These are phyloP conservation scores for Rhodotorula sp. DNA, from an alignment of 1,284 basidiomycete species.

Conservation along the genomic window DNA sequence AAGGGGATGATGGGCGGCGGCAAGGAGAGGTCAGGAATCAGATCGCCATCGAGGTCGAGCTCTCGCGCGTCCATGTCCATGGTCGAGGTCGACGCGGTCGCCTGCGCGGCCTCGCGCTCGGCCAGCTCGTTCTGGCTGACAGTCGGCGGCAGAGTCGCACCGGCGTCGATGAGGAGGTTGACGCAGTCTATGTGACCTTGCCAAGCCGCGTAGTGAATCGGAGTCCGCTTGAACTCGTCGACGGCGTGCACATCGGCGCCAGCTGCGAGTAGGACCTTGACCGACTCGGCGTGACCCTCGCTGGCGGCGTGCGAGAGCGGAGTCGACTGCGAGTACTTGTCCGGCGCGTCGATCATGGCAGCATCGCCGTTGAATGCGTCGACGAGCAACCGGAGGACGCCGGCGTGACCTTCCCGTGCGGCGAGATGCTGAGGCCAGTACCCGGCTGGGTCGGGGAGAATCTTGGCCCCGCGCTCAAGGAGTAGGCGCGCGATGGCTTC, in stretches of 20 bases:
- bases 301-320: slow-evolving; percentile 94
- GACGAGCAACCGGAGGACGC: slow-evolving; percentile 78
- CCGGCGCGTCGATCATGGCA: slow-evolving; percentile 71
- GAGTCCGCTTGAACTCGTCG: slow-evolving; percentile 83
- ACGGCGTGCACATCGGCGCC: slow-evolving; percentile 70
- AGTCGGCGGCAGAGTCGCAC: slow-evolving; percentile 43
- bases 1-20: slow-evolving; percentile 98
- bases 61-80: slow-evolving; percentile 43
- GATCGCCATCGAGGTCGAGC: slow-evolving; percentile 60
- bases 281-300: slow-evolving; percentile 75
- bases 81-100: slow-evolving; percentile 34
- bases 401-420: slow-evolving; percentile 87
- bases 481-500: slow-evolving; percentile 78
- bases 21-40: slow-evolving; percentile 88
- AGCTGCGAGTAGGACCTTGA: slow-evolving; percentile 73
- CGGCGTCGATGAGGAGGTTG: slow-evolving; percentile 65
- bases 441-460: slow-evolving; percentile 86
- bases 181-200: slow-evolving; percentile 85
- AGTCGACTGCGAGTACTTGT: slow-evolving; percentile 99
- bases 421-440: slow-evolving; percentile 97
- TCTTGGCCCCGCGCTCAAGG: slow-evolving; percentile 72
- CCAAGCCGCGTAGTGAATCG: slow-evolving; percentile 97
- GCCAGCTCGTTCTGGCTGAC: neutral
- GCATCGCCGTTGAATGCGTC: slow-evolving; percentile 54
- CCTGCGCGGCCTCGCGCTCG: slow-evolving; percentile 6